Base-by-base conservation (phyloP, 2,329 filamentous ascomycete genomes). In the Ophiostoma perfectum region DNA sequence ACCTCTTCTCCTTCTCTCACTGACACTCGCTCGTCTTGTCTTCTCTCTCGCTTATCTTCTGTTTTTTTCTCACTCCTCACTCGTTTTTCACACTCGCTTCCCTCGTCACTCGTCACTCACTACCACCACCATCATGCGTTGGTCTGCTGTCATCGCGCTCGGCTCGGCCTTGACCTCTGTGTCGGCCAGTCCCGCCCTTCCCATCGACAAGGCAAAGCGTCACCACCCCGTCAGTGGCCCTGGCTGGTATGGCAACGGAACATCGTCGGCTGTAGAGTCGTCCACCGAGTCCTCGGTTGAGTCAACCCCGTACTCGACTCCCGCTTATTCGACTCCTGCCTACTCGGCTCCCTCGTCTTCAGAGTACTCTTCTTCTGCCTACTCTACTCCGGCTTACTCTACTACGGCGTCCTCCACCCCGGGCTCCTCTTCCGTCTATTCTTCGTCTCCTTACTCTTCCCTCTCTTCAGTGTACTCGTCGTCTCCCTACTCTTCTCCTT, bases 141-240 rank as follows among this genome's bases (percentile, higher is more conserved):
- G 66, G 67, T 69, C 70, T 8, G 38, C 68, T 12, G n/a, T 70
- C 38, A 41, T 72, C 16, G 58, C 67, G 39, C 16, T 72, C 45
- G 70, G 70, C 58, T 67, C 71, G 27, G 70, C 67, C 58, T 67
- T 68, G 27, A 69, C 66, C 49, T 64, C 66, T 1, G 67, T 66
- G 45, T 42, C 65, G 2, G 70, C 71, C 66, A 67, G 65, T 27
- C 70, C 70, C 39, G 66, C 38, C 39, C 44, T 38, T 12, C 9
- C 12, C 45, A 4, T 58, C 18, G 14, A 39, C n/a, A 41, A 60
- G 41, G 44, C 7, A 27, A 12, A 55, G 49, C 49, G 49, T 27
- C 49, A 55, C 49, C 3, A 55, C n/a, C 49, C 49, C 49, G 49
- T 55, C 18, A 55, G 44, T 12, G 38, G 55, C 55, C 55, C 18